Base-by-base conservation (phyloP, 495 filamentous ascomycete genomes). In the Neurospora sp. region DNA sequence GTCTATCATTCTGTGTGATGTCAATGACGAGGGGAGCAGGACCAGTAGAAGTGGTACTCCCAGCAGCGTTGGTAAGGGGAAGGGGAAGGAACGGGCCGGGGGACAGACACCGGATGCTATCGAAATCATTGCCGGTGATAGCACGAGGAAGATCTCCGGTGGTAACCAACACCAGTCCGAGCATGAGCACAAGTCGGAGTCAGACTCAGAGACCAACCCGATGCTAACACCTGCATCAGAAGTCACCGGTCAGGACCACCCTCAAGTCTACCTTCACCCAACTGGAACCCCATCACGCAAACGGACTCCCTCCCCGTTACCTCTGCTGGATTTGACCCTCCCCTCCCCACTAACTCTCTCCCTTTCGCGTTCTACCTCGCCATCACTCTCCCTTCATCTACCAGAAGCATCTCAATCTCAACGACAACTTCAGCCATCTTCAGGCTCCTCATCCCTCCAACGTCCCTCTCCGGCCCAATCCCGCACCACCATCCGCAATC, bases 1-100 rank as follows among this genome's bases (percentile, higher is more conserved):
- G 83, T 61, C 53, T 31, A 61, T 61, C 27, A 31, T 61, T 16
- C 12, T 61, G 22, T 61, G 53, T 31, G 53, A 61, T 61, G 53
- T 61, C 53, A 61, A 61, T 31, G 22, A 61, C 0, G 53, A 16
- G 53, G 22, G 53, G 0, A 61, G 53, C 14, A 27, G 53, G 12
- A 61, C 12, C 27, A 61, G 53, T 35, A 27, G 53, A 61, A 61
- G 53, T 2, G 53, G 53, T 31, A 61, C 53, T 31, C 53, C 53
- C 22, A 61, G 11, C 5, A 61, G 27, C 1, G 22, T 31, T 61
- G 53, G 22, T 1, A 61, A 61, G 53, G 53, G 53, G 53, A 61
- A 61, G 12, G 53, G 53, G 11, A 61, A 61, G 14, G 53, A 31
- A 31, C 20, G 53, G 53, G 53, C 53, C 2, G 53, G 10, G 12